These are phyloP conservation scores for Grosmannia clavigera DNA, from an alignment of 2,329 filamentous ascomycete genomes.

Conservation along the genomic window DNA sequence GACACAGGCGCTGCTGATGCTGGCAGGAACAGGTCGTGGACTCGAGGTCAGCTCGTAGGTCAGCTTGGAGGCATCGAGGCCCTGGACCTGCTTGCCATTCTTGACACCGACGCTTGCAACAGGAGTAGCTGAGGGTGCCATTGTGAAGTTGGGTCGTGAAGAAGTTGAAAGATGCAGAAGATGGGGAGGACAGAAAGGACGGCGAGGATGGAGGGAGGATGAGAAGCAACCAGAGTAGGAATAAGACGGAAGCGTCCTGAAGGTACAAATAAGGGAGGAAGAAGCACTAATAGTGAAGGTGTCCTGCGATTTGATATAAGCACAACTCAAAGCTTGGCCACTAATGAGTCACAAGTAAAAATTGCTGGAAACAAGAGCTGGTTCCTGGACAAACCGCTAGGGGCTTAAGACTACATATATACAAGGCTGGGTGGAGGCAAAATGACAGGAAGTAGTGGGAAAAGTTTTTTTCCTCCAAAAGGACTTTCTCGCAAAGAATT, in stretches of 20 bases:
- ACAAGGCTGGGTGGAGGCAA: neutral
- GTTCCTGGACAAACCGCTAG: neutral
- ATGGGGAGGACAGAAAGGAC: neutral
- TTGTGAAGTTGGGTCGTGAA: conserved; percentile 4
- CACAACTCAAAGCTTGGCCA: neutral
- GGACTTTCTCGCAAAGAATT: neutral
- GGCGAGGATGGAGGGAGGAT: neutral
- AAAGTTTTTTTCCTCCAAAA: neutral
- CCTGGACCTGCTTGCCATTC: conserved; percentile 36
- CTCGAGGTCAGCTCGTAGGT: conserved; percentile 38
- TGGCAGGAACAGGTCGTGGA: conserved; percentile 37
- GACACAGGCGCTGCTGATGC: conserved; percentile 32
- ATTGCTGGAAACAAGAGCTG: neutral
- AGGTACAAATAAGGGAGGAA: neutral
- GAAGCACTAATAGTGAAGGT: neutral
- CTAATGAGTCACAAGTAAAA: neutral
- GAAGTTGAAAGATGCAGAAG: neutral
- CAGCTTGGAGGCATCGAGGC: conserved; percentile 50
- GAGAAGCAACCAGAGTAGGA: neutral
- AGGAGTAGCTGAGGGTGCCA: conserved; percentile 16
- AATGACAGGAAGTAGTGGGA: neutral
- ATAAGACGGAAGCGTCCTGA: neutral
- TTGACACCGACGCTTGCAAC: conserved; percentile 17
- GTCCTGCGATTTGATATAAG: neutral
- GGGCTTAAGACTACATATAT: neutral